Conservation (phyloP, 2,329 filamentous ascomycete genomes). For the Aspergillus alliaceus region DNA sequence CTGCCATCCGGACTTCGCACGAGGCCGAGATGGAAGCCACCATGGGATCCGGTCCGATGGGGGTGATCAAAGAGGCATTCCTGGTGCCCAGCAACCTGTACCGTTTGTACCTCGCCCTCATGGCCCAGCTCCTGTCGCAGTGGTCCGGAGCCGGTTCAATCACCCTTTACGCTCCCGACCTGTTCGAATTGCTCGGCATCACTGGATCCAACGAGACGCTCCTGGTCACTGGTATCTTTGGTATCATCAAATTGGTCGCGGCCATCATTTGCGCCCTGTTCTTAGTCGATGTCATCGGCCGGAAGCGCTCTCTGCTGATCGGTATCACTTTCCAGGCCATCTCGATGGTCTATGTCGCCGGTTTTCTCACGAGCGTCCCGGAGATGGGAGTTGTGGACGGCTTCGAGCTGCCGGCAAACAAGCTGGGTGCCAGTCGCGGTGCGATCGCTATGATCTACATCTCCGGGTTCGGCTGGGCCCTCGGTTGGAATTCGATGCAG, state of each 20-base stretch:
- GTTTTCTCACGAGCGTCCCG: conserved; percentile 64
- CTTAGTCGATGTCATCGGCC: conserved; percentile 75
- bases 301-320: conserved; percentile 64
- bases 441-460: conserved; percentile 74
- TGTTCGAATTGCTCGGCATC: conserved; percentile 71
- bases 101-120: conserved; percentile 65
- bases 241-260: conserved; percentile 69
- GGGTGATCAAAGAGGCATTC: conserved; percentile 68
- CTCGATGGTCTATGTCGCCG: conserved; percentile 63
- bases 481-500: conserved; percentile 75
- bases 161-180: conserved; percentile 72
- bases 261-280: conserved; percentile 72
- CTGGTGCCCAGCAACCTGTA: conserved; percentile 69
- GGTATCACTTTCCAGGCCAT: conserved; percentile 63
- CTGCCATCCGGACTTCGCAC: conserved; percentile 64
- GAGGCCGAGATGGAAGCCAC: conserved; percentile 72
- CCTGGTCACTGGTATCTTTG: conserved; percentile 73
- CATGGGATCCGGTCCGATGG: conserved; percentile 63
- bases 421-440: conserved; percentile 58
- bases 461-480: conserved; percentile 67
- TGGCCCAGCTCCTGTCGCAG: conserved; percentile 71
- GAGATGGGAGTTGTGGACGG: conserved; percentile 49
- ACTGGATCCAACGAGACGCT: conserved; percentile 67
- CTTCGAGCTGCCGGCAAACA: conserved; percentile 48
- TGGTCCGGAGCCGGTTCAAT: conserved; percentile 74